These are phyloP conservation scores for Ilex paraguariensis DNA, from an alignment of 305 asterid species.

Conservation along the genomic window DNA sequence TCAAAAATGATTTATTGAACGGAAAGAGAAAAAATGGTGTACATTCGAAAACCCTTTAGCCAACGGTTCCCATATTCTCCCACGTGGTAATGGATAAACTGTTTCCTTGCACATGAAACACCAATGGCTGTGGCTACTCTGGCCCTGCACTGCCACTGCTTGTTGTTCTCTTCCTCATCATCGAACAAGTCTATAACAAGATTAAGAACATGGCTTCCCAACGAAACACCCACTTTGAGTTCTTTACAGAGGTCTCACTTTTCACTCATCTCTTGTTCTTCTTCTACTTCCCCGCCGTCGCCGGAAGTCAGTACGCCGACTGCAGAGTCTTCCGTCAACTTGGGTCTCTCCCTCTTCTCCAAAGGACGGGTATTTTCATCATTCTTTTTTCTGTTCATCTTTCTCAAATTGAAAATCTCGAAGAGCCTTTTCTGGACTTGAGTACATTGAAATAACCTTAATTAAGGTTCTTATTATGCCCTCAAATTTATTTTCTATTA, in stretches of 20 bases:
- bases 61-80: too few species aligned
- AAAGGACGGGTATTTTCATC: constrained; percentile 73
- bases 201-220: constrained; percentile 24
- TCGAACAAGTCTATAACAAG: constrained; percentile 12
- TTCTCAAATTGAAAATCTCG: too few species aligned
- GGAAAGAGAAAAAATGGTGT: too few species aligned
- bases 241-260: constrained; percentile 3
- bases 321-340: constrained; percentile 80
- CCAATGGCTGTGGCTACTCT: constrained; percentile 58
- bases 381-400: background rate
- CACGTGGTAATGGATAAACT: too few species aligned
- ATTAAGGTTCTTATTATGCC: too few species aligned
- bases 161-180: constrained; percentile 14
- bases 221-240: constrained; percentile 9
- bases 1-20: too few species aligned
- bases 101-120: constrained; percentile 27
- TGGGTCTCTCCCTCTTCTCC: constrained; percentile 77
- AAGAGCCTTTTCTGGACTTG: background rate
- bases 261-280: constrained; percentile 37
- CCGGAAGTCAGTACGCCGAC: constrained; percentile 48
- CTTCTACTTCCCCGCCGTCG: constrained; percentile 35
- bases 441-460: too few species aligned
- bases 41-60: too few species aligned
- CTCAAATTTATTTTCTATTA: too few species aligned
- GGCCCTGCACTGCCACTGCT: constrained; percentile 38